A percentile compares a stretch with the other conserved stretches of the same genome.
Conservation (phyloP, 2,329 filamentous ascomycete species). For the Neopestalotiopsis clavispora region DNA sequence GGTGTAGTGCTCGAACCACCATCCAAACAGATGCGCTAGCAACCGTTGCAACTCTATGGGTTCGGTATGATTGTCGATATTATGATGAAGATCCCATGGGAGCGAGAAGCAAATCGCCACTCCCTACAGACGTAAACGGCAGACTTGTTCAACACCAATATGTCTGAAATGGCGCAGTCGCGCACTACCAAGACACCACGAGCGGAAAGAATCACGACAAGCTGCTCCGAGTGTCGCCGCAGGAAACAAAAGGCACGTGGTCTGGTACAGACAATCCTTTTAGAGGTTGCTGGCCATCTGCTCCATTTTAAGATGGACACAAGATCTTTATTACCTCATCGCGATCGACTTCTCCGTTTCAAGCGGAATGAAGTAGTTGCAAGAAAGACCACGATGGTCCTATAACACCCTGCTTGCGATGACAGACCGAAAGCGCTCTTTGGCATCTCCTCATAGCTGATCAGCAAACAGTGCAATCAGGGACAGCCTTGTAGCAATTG, state of each 20-base stretch:
- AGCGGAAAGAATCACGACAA: constrained; percentile 7
- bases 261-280: neutral
- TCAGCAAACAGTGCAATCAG: constrained; percentile 12
- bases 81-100: neutral
- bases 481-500: constrained; percentile 15
- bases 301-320: neutral
- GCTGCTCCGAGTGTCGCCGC: constrained; percentile 13
- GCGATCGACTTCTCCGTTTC: neutral
- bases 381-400: neutral
- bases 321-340: neutral
- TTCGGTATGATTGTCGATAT: neutral
- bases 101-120: neutral
- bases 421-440: neutral
- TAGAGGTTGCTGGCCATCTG: neutral
- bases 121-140: neutral
- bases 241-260: constrained; percentile 13
- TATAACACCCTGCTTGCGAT: neutral
- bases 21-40: neutral
- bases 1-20: neutral
- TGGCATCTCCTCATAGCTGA: neutral
- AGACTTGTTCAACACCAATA: neutral
- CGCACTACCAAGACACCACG: neutral
- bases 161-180: neutral
- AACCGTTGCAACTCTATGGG: neutral
- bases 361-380: neutral